Evolutionary conservation across 805 yeast species (phyloP).

Genomic region (Saccharomycopsis schoenii): DNA sequence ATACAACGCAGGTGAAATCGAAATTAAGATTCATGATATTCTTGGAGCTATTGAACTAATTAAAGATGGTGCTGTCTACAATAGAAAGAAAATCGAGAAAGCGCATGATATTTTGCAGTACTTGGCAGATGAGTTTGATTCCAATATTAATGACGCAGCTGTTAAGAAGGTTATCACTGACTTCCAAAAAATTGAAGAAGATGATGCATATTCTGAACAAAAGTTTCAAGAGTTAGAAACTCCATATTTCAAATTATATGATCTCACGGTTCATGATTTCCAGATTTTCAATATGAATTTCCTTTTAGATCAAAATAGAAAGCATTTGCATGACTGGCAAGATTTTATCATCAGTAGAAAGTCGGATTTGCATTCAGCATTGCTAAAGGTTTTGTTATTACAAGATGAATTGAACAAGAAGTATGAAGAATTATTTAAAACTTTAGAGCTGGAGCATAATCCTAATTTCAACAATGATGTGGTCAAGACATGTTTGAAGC

Average conservation of each 20-base stretch:
- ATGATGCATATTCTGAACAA: slow-evolving; percentile 9
- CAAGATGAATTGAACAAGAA: slow-evolving; percentile 20
- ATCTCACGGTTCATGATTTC: slow-evolving; percentile 4
- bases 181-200: slow-evolving; percentile 32
- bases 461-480: slow-evolving; percentile 72
- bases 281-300: slow-evolving; percentile 10
- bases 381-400: slow-evolving; percentile 10
- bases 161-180: slow-evolving; percentile 62
- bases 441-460: slow-evolving; percentile 46
- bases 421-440: slow-evolving; percentile 37
- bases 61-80: slow-evolving; percentile 12
- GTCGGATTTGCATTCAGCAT: slow-evolving; percentile 13
- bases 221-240: slow-evolving; percentile 16
- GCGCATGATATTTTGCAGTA: slow-evolving; percentile 32
- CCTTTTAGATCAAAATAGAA: slow-evolving; percentile 9
- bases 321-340: slow-evolving; percentile 17
- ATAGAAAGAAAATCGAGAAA: slow-evolving; percentile 6
- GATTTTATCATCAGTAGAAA: slow-evolving; percentile 15
- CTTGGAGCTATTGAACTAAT: slow-evolving; percentile 6
- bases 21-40: neutral
- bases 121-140: slow-evolving; percentile 56
- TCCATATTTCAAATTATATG: slow-evolving; percentile 19
- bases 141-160: slow-evolving; percentile 77
- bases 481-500: slow-evolving; percentile 50
- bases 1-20: slow-evolving; percentile 4